Base-by-base conservation (phyloP, 2,329 filamentous ascomycete genomes). In the Scytalidium sp. region DNA sequence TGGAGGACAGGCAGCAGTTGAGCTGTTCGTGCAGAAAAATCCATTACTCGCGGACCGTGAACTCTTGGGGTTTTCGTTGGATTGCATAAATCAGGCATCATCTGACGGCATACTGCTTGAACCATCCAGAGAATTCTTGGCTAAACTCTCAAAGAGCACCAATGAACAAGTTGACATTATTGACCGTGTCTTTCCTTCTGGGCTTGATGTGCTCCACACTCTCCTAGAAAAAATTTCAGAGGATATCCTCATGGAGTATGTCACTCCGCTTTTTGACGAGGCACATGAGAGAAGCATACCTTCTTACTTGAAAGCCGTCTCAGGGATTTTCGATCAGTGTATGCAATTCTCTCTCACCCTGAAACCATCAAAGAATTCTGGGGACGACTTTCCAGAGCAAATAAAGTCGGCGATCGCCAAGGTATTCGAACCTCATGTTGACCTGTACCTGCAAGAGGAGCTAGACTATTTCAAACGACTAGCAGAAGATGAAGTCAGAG, bases 391-490 rank as follows among this genome's bases (percentile, higher is more conserved):
- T 43, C 68, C 78, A 41, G 78, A 84, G 9, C 83, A 85, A 56
- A 79, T 87, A 13, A 85, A 84, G 59, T 76, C 81, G 50, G 78
- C 90, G 45, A 77, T 92, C 13, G 72, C 84, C 15, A 80, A 79
- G 54, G 84, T 91, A 1, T 97, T 96, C 60, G 93, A 96, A 65
- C 90, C 88, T 36, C 93, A 97, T 64, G 76, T 97, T n/a, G 92
- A 97, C 65, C 72, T 96, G 1, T 99, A 97, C 66, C 75, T 99
- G 15, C 85, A 90, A 54, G 93, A 97, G 64, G 94, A 99, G 70
- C 75, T 97, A 23, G 89, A 93, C 44, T 85, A 84, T 63, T 97
- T 97, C 67, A 87, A 85, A 23, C 79, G 80, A 48, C 81, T 85
- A 54, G 90, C 89, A 13, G 87, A 93, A 53, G 74, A 78, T 2